Evolutionary conservation across 2,329 filamentous ascomycete species (phyloP).

Genomic region (Phialophora chinensis): DNA sequence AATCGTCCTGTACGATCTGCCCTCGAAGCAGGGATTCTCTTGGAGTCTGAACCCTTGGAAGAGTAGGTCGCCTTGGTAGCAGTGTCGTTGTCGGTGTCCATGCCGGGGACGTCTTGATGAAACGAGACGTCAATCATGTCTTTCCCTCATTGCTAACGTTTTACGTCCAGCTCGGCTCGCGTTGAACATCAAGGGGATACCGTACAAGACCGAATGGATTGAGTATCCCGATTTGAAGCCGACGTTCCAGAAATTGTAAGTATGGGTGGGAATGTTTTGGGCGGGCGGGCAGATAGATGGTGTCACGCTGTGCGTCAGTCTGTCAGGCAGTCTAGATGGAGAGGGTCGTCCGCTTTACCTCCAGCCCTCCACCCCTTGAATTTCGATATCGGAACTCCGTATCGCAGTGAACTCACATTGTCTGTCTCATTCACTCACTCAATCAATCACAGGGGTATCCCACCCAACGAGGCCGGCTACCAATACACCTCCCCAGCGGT

Average conservation of each 20-base stretch:
- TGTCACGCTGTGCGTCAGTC: not conserved
- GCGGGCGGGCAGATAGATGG: not conserved
- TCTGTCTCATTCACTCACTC: not conserved
- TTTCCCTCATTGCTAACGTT: not conserved
- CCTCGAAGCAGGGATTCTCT: constrained; percentile 56
- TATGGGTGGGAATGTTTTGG: not conserved
- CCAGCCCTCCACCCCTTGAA: not conserved
- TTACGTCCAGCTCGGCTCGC: constrained; percentile 62
- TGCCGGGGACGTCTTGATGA: not conserved
- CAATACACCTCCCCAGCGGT: constrained; percentile 64
- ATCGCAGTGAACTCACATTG: not conserved
- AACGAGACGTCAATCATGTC: too few species aligned
- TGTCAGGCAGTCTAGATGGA: not conserved
- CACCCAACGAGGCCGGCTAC: constrained; percentile 50
- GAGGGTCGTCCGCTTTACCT: not conserved
- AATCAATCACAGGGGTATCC: constrained; percentile 46
- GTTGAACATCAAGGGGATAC: constrained; percentile 70
- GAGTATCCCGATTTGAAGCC: constrained; percentile 70
- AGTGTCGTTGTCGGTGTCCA: not conserved
- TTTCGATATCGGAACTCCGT: not conserved
- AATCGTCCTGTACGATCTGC: constrained; percentile 67
- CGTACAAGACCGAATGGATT: constrained; percentile 72
- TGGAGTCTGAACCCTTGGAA: constrained; percentile 78
- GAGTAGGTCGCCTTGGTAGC: constrained; percentile 52
- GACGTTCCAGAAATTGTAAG: constrained; percentile 57